phyloP scores from a whole-genome alignment of 108 stramenopile genomes.

The Skeletonema marinoi region DNA sequence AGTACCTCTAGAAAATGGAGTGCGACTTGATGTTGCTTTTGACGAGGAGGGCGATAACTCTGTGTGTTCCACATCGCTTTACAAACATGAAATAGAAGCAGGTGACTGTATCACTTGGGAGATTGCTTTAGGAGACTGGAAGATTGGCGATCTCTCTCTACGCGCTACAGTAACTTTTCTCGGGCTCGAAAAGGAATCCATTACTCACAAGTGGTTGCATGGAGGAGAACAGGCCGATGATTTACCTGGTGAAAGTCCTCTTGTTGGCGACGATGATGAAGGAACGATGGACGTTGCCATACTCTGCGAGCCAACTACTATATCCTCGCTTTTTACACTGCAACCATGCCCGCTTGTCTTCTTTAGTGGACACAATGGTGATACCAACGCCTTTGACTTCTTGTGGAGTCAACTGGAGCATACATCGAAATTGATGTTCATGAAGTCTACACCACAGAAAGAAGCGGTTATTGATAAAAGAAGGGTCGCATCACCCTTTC shows the following conservation, averaged over 20 bases:
- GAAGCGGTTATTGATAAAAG: slow-evolving; percentile 11
- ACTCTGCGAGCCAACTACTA: slow-evolving; percentile 49
- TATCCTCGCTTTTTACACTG: slow-evolving; percentile 63
- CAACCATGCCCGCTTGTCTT: slow-evolving; percentile 85
- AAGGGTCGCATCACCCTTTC: slow-evolving; percentile 21
- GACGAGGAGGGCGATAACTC: slow-evolving; percentile 26
- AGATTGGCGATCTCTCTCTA: slow-evolving; percentile 45
- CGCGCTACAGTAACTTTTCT: slow-evolving; percentile 64
- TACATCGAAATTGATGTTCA: background rate
- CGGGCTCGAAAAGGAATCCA: slow-evolving; percentile 57
- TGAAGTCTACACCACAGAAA: background rate
- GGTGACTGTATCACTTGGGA: slow-evolving; percentile 79
- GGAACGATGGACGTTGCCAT: slow-evolving; percentile 54
- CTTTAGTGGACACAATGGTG: slow-evolving; percentile 59
- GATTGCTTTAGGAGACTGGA: slow-evolving; percentile 48
- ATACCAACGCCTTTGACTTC: slow-evolving; percentile 64
- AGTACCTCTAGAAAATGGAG: slow-evolving; percentile 48
- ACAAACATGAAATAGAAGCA: slow-evolving; percentile 60
- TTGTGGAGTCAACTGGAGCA: slow-evolving; percentile 61
- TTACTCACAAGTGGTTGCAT: slow-evolving; percentile 54
- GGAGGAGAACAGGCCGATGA: slow-evolving; percentile 30
- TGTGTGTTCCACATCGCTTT: slow-evolving; percentile 42
- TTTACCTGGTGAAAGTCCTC: slow-evolving; percentile 35
- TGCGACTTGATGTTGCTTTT: slow-evolving; percentile 43
- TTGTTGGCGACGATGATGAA: slow-evolving; percentile 49